Conservation (phyloP, 2,329 filamentous ascomycete genomes). For the Biscogniauxia marginata region DNA sequence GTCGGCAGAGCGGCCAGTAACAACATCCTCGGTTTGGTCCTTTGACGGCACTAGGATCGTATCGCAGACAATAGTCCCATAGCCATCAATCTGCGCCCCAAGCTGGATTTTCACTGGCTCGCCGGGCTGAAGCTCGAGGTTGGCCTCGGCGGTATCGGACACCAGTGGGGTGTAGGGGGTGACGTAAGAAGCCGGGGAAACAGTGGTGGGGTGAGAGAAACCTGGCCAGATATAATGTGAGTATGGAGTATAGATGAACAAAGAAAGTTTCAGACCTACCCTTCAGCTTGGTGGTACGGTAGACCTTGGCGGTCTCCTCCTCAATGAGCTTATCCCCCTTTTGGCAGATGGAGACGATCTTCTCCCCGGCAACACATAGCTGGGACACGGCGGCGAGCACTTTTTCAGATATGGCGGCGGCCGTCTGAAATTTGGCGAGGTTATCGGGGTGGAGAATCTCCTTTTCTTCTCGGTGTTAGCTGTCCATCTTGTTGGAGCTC, state of each 20-base stretch:
- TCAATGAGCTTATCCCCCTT: slow-evolving; percentile 93
- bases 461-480: slow-evolving; percentile 34
- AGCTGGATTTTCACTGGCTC: slow-evolving; percentile 97
- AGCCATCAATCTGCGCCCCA: slow-evolving; percentile 97
- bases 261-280: slow-evolving; percentile 50
- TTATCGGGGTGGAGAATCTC: slow-evolving; percentile 73
- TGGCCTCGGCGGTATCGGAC: slow-evolving; percentile 82
- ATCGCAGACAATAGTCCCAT: slow-evolving; percentile 94
- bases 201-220: slow-evolving; percentile 89
- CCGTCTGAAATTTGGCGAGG: slow-evolving; percentile 98
- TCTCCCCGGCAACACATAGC: slow-evolving; percentile 77
- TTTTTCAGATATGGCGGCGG: slow-evolving; percentile 91
- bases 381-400: slow-evolving; percentile 81
- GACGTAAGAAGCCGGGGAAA: slow-evolving; percentile 91
- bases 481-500: slow-evolving; percentile 2
- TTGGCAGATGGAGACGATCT: slow-evolving; percentile 92
- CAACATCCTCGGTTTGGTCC: slow-evolving; percentile 59
- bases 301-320: slow-evolving; percentile 92
- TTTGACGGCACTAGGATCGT: slow-evolving; percentile 72
- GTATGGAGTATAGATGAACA: slow-evolving; percentile 9
- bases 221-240: slow-evolving; percentile 47
- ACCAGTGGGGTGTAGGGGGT: slow-evolving; percentile 94
- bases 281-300: slow-evolving; percentile 99
- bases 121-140: slow-evolving; percentile 72
- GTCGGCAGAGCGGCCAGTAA: slow-evolving; percentile 79